phyloP scores from a whole-genome alignment of 805 yeast species.

The Pichia scutulata region DNA sequence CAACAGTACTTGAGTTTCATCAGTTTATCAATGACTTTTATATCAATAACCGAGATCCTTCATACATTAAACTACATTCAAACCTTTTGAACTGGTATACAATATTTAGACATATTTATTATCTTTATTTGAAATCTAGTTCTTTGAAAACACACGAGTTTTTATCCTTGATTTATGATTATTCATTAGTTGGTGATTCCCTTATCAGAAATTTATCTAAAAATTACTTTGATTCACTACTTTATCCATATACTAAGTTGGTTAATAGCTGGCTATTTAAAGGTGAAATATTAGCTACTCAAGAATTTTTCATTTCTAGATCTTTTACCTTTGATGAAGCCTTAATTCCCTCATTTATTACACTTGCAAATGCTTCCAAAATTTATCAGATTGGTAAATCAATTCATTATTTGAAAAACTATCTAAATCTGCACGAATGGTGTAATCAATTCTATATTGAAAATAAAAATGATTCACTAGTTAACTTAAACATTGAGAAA shows the following conservation, averaged over 20 bases:
- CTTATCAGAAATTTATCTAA: conserved; percentile 37
- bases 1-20: background rate
- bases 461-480: conserved; percentile 24
- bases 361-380: conserved; percentile 32
- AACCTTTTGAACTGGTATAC: conserved; percentile 36
- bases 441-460: conserved; percentile 6
- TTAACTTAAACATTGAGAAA: conserved; percentile 27
- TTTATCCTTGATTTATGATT: conserved; percentile 42
- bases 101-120: conserved; percentile 50
- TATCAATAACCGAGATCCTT: background rate
- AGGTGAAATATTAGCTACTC: conserved; percentile 52
- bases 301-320: conserved; percentile 52
- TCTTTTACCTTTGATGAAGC: conserved; percentile 12
- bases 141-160: conserved; percentile 39
- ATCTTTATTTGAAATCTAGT: conserved; percentile 31
- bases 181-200: conserved; percentile 58
- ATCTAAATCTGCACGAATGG: conserved; percentile 5
- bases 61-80: background rate
- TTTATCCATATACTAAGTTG: conserved; percentile 54
- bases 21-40: background rate
- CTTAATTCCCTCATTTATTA: conserved; percentile 40
- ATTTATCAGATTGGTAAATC: conserved; percentile 68
- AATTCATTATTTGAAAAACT: conserved; percentile 33
- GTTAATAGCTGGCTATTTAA: conserved; percentile 58
- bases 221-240: conserved; percentile 37